phyloP scores from a whole-genome alignment of 108 stramenopile species.

The Mayamaea pseudoterrestris region DNA sequence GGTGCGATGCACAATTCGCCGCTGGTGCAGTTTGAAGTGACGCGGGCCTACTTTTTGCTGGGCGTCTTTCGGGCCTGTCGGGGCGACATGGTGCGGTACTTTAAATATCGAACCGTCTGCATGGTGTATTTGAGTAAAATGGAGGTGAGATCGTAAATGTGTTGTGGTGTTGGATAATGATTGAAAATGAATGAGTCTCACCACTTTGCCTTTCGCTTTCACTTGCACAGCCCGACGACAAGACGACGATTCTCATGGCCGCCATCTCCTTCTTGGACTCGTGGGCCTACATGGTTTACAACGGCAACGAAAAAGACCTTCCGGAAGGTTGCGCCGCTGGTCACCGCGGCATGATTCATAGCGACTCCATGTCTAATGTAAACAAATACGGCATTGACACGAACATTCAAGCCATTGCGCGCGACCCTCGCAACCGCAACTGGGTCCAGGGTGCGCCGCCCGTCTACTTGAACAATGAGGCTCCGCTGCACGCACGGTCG shows the following conservation, averaged over 20 bases:
- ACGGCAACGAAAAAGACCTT: slow-evolving; percentile 53
- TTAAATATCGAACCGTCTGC: slow-evolving; percentile 83
- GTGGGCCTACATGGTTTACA: slow-evolving; percentile 81
- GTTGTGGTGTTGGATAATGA: background rate
- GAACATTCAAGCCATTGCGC: slow-evolving; percentile 30
- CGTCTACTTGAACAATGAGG: slow-evolving; percentile 80
- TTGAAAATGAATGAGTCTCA: background rate
- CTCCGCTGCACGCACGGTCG: slow-evolving; percentile 54
- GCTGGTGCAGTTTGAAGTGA: slow-evolving; percentile 54
- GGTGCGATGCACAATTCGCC: too few species aligned
- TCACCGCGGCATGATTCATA: background rate
- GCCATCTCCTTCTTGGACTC: slow-evolving; percentile 76
- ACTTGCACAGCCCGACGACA: slow-evolving; percentile 22
- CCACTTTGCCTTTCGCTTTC: slow-evolving; percentile 4
- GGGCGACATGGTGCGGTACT: slow-evolving; percentile 76
- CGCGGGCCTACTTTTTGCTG: slow-evolving; percentile 73
- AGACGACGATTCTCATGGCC: slow-evolving; percentile 45
- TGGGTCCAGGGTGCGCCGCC: slow-evolving; percentile 85
- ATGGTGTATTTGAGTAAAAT: slow-evolving; percentile 59
- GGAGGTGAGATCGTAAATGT: slow-evolving; percentile 22
- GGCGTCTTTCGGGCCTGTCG: slow-evolving; percentile 71
- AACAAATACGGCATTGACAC: slow-evolving; percentile 34
- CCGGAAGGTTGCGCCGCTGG: slow-evolving; percentile 29
- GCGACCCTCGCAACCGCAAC: slow-evolving; percentile 66
- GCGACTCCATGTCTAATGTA: too few species aligned